These are phyloP conservation scores for Pseudopithomyces chartarum DNA, from an alignment of 2,329 filamentous ascomycete species.

Conservation along the genomic window DNA sequence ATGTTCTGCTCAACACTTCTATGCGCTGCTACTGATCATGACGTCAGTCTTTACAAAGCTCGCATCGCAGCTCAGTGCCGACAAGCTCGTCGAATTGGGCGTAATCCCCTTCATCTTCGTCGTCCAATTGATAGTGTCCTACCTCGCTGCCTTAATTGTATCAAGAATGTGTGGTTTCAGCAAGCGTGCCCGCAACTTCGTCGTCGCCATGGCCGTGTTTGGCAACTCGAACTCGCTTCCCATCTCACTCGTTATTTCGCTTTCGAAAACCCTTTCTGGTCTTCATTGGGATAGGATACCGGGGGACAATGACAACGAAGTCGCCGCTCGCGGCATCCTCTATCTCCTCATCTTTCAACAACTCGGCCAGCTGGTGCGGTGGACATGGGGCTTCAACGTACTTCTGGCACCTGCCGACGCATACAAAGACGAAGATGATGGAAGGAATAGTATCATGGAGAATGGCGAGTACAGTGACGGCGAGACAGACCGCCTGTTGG, in stretches of 20 bases:
- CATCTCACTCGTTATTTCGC: slow-evolving; percentile 91
- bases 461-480: slow-evolving; percentile 62
- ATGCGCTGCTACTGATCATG: slow-evolving; percentile 12
- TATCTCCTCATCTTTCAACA: slow-evolving; percentile 98
- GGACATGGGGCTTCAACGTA: slow-evolving; percentile 98
- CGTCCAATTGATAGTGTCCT: slow-evolving; percentile 86
- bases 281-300: slow-evolving; percentile 92
- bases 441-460: slow-evolving; percentile 47
- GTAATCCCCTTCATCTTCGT: slow-evolving; percentile 96
- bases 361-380: slow-evolving; percentile 89
- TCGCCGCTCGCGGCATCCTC: slow-evolving; percentile 88
- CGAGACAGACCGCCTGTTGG: slow-evolving; percentile 46
- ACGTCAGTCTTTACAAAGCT: slow-evolving; percentile 89
- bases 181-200: slow-evolving; percentile 88
- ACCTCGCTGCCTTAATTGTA: slow-evolving; percentile 72
- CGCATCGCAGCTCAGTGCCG: slow-evolving; percentile 88
- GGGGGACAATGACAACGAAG: slow-evolving; percentile 93
- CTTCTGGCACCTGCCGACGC: slow-evolving; percentile 83
- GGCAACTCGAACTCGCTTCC: slow-evolving; percentile 98
- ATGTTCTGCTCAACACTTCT: neutral
- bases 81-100: slow-evolving; percentile 86
- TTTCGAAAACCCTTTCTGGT: slow-evolving; percentile 89
- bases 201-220: slow-evolving; percentile 96
- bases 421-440: slow-evolving; percentile 66
- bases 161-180: slow-evolving; percentile 79